Evolutionary conservation across 208 protist species (phyloP).

Genomic region (Plasmodiophora brassicae): DNA sequence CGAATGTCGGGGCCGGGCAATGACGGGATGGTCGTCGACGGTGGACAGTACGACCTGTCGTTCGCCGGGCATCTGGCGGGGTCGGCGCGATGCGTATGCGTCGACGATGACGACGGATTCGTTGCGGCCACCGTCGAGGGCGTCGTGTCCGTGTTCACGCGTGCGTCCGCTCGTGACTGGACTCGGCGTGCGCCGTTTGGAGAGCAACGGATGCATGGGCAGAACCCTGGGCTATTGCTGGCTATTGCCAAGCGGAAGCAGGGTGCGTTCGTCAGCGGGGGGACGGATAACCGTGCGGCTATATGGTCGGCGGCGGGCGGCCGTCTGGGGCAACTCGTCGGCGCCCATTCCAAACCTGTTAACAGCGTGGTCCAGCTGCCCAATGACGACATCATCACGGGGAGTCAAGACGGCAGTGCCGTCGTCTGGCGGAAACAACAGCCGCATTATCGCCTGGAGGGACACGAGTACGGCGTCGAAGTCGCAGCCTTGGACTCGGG

Average conservation of each 20-base stretch:
- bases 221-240: background rate
- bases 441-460: background rate
- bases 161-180: background rate
- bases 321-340: background rate
- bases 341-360: background rate
- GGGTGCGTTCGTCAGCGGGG: background rate
- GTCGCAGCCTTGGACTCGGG: background rate
- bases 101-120: background rate
- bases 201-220: background rate
- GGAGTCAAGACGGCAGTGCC: background rate
- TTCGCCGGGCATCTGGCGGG: background rate
- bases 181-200: background rate
- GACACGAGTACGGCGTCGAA: background rate
- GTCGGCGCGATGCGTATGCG: background rate
- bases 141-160: background rate
- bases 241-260: background rate
- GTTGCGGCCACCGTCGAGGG: background rate
- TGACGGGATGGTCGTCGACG: no score
- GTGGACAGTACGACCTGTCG: slow-evolving; percentile 10
- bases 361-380: background rate
- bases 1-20: no score
- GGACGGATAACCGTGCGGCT: background rate
- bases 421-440: background rate
- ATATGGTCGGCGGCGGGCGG: background rate
- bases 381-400: background rate